Conservation (phyloP, 2,329 filamentous ascomycete species). For the Aspergillus texensis region DNA sequence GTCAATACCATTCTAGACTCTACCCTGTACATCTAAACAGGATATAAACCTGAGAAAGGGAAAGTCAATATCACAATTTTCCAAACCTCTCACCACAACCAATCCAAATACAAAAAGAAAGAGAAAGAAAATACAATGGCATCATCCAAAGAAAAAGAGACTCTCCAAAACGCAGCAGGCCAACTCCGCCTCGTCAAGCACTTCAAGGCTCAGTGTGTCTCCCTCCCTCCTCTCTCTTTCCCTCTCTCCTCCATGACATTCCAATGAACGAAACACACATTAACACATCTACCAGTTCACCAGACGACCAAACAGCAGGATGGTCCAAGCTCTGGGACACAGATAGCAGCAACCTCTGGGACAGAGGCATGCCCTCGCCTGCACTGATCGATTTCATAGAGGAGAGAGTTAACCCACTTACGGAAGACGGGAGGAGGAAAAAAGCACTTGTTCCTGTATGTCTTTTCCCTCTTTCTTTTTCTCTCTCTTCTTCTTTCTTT, state of each 20-base stretch:
- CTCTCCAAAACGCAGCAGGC: neutral
- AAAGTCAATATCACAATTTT: neutral
- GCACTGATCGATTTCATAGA: conserved; percentile 34
- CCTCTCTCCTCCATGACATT: neutral
- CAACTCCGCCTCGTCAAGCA: conserved; percentile 6
- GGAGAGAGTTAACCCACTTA: conserved; percentile 22
- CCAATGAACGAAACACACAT: neutral
- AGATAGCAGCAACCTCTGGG: conserved; percentile 29
- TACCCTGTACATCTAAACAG: neutral
- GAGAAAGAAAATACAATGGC: neutral
- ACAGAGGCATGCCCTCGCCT: conserved; percentile 31
- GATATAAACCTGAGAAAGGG: neutral
- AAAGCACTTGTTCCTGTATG: conserved; percentile 30
- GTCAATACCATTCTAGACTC: neutral
- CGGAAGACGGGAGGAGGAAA: conserved; percentile 21
- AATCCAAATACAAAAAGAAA: neutral
- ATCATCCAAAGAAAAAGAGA: neutral
- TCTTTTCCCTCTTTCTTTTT: neutral
- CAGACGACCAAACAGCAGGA: conserved; percentile 10
- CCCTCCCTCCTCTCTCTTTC: neutral
- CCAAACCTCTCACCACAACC: neutral
- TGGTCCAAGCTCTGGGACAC: conserved; percentile 27
- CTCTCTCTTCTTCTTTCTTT: neutral
- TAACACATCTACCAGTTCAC: neutral
- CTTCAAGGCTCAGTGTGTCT: conserved; percentile 2